Percentiles rank a stretch among this genome's conserved stretches.
Evolutionary conservation across 2,329 filamentous ascomycete genomes (phyloP).

Genomic region (Botryotinia calthae): DNA sequence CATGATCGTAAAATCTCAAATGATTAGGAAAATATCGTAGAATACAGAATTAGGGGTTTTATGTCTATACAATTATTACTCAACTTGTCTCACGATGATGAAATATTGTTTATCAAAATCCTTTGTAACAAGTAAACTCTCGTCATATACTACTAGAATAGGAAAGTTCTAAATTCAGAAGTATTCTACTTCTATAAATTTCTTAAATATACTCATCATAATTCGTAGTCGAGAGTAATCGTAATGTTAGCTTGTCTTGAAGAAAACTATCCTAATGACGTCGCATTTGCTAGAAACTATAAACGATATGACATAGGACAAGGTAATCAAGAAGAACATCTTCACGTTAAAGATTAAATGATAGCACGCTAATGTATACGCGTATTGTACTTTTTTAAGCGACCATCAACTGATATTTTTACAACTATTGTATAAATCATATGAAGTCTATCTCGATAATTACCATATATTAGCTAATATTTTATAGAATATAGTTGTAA

Average conservation of each 20-base stretch:
- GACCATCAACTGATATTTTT: rapidly evolving
- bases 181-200: background rate
- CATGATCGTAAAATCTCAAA: background rate
- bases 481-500: too few species aligned
- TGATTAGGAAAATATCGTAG: rapidly evolving
- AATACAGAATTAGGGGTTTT: background rate
- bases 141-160: rapidly evolving
- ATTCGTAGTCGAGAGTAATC: rapidly evolving
- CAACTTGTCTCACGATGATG: rapidly evolving
- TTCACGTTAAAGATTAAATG: rapidly evolving
- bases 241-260: too few species aligned
- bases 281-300: background rate
- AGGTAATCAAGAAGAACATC: rapidly evolving
- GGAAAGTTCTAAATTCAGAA: background rate
- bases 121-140: rapidly evolving
- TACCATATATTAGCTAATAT: background rate
- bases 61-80: background rate
- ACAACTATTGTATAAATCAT: rapidly evolving
- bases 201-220: background rate
- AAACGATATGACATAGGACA: rapidly evolving
- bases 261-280: rapidly evolving
- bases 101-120: background rate
- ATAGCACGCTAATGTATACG: background rate
- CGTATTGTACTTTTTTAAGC: background rate
- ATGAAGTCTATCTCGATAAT: background rate